Conservation (phyloP, 164 flowering plant genomes). For the Kalanchoe fedtschenkoi region DNA sequence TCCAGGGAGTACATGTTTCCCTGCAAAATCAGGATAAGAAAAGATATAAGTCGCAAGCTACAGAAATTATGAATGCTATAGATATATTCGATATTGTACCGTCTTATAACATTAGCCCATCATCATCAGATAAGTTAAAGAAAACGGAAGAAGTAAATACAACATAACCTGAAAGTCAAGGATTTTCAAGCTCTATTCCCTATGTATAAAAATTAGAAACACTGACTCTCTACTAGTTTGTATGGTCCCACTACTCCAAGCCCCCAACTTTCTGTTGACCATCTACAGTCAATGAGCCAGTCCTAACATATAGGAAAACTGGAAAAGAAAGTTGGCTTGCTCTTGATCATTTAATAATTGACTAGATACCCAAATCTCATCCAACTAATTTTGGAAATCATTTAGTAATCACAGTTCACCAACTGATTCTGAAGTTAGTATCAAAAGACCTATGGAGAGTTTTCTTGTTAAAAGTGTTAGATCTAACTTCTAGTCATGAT, state of each 20-base stretch:
- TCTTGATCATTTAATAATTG: not conserved
- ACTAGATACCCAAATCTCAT: not conserved
- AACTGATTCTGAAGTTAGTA: not conserved
- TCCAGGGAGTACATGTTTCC: constrained; percentile 69
- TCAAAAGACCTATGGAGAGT: not conserved
- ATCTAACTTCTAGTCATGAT: not conserved
- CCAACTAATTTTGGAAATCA: not conserved
- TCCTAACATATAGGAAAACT: not conserved
- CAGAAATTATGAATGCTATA: not conserved
- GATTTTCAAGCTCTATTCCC: no score
- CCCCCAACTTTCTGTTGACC: not conserved
- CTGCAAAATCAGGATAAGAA: constrained; percentile 35
- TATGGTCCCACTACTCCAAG: not conserved
- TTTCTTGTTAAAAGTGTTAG: not conserved
- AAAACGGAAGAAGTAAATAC: not conserved
- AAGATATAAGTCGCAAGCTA: constrained; percentile 6
- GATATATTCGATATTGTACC: not conserved
- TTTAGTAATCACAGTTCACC: not conserved
- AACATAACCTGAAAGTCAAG: not conserved
- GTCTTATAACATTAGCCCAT: not conserved
- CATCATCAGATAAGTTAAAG: not conserved
- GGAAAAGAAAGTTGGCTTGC: not conserved
- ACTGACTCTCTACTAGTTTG: not conserved
- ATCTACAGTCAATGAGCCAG: not conserved
- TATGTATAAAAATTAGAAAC: no score